A percentile compares a stretch with the other conserved stretches of the same genome.
Evolutionary conservation across 441 rosid genomes (phyloP).

Genomic region (Corymbia calophylla): DNA sequence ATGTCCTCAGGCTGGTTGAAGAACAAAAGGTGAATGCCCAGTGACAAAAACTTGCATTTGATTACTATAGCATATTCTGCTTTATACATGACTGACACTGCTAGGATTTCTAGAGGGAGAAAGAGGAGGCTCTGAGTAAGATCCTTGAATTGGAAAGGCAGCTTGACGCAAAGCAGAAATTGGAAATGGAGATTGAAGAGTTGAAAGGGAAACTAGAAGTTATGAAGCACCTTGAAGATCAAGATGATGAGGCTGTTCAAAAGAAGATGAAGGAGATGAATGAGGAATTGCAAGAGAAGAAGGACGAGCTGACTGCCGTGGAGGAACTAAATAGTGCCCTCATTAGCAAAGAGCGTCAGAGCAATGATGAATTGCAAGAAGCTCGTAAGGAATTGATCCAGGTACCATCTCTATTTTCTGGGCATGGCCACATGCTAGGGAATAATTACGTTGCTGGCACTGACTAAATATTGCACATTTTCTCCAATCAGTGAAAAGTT

Average conservation of each 20-base stretch:
- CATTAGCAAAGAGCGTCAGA: slow-evolving; percentile 66
- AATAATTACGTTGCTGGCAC: not conserved
- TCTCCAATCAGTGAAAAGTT: not conserved
- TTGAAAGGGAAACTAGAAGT: slow-evolving; percentile 78
- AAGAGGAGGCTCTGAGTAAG: slow-evolving; percentile 56
- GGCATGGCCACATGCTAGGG: not conserved
- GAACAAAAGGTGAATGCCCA: slow-evolving; percentile 54
- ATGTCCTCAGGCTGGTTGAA: slow-evolving; percentile 66
- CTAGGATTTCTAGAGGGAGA: slow-evolving; percentile 55
- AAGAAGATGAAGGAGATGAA: slow-evolving; percentile 63
- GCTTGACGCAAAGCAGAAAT: slow-evolving; percentile 65
- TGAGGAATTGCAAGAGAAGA: slow-evolving; percentile 49
- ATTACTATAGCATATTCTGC: not conserved
- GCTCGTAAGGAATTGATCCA: slow-evolving; percentile 53
- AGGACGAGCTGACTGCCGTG: slow-evolving; percentile 31
- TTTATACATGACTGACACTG: not conserved
- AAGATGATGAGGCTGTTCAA: slow-evolving; percentile 65
- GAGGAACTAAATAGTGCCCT: slow-evolving; percentile 39
- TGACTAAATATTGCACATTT: not conserved
- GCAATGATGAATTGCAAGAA: slow-evolving; percentile 76
- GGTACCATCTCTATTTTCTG: slow-evolving; percentile 24
- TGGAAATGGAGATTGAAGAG: slow-evolving; percentile 89
- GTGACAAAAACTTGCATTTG: not conserved
- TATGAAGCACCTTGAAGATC: slow-evolving; percentile 77
- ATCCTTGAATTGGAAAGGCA: slow-evolving; percentile 67